phyloP scores from a whole-genome alignment of 768 basidiomycete species.

The Suillus subaureus region DNA sequence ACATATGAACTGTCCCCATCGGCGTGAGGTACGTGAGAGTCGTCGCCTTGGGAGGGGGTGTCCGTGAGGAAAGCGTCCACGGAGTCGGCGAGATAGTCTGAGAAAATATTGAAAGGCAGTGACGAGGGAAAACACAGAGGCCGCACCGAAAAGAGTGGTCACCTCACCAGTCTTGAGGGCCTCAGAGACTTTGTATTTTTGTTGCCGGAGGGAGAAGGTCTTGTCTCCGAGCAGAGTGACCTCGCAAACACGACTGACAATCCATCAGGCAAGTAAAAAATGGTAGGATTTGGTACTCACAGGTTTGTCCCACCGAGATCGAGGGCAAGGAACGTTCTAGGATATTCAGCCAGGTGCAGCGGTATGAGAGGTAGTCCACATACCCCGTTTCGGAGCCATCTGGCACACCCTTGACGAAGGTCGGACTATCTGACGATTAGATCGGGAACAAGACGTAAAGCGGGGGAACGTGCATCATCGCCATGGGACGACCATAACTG shows the following conservation, averaged over 20 bases:
- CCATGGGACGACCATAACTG: slow-evolving; percentile 78
- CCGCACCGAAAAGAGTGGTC: slow-evolving; percentile 77
- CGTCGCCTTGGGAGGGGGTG: slow-evolving; percentile 28
- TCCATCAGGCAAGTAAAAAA: background rate
- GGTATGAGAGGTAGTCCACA: slow-evolving; percentile 25
- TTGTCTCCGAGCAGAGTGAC: slow-evolving; percentile 89
- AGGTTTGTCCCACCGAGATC: slow-evolving; percentile 98
- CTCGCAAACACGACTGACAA: slow-evolving; percentile 86
- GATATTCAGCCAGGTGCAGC: slow-evolving; percentile 7
- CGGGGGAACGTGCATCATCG: slow-evolving; percentile 75
- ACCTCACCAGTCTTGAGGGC: slow-evolving; percentile 93
- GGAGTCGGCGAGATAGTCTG: slow-evolving; percentile 97
- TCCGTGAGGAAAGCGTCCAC: slow-evolving; percentile 92
- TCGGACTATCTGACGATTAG: slow-evolving; percentile 57
- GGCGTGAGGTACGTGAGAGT: slow-evolving; percentile 13
- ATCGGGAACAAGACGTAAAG: background rate
- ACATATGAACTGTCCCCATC: slow-evolving; percentile 45
- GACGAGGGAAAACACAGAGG: slow-evolving; percentile 7
- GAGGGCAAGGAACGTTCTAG: slow-evolving; percentile 91
- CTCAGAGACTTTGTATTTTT: slow-evolving; percentile 97
- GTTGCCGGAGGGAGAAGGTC: slow-evolving; percentile 87
- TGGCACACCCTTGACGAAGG: slow-evolving; percentile 94
- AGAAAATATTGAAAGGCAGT: slow-evolving; percentile 10
- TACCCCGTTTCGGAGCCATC: slow-evolving; percentile 94
- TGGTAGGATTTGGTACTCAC: slow-evolving; percentile 47